Evolutionary conservation across 805 yeast species (phyloP).

Genomic region (Pichia thaimueangensis): DNA sequence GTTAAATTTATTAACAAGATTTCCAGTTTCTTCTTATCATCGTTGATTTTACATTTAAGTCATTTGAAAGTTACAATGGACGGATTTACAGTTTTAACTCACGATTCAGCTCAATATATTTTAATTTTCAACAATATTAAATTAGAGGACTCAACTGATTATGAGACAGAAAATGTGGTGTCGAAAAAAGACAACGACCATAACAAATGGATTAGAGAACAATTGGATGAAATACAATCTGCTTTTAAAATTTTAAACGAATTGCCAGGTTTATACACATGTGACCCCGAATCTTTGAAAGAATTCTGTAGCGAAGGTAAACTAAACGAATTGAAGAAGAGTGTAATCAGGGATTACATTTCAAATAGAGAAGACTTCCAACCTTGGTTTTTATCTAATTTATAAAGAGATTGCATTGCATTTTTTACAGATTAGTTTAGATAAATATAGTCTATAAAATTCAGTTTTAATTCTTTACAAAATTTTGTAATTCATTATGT

Average conservation of each 20-base stretch:
- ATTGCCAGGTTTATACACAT: conserved; percentile 77
- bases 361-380: conserved; percentile 49
- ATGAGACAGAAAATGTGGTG: conserved; percentile 4
- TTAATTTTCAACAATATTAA: conserved; percentile 22
- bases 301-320: conserved; percentile 80
- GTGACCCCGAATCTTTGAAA: conserved; percentile 70
- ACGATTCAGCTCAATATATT: conserved; percentile 75
- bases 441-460: too few relatives aligned
- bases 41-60: conserved; percentile 64
- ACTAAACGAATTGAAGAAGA: conserved; percentile 57
- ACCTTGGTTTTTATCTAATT: conserved; percentile 34
- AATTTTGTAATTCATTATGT: conserved; percentile 5
- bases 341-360: conserved; percentile 25
- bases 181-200: not conserved
- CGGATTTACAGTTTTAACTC: conserved; percentile 79
- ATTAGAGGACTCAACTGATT: conserved; percentile 1
- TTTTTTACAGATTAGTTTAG: too few relatives aligned
- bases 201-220: conserved; percentile 38
- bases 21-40: conserved; percentile 33
- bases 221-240: conserved; percentile 44
- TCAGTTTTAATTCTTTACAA: conserved; percentile 3
- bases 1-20: conserved; percentile 19
- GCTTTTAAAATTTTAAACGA: conserved; percentile 52
- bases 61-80: conserved; percentile 69
- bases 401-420: too few relatives aligned